Percentiles rank a stretch among this genome's conserved stretches.
phyloP scores from a whole-genome alignment of 352 stramenopile genomes.

The Globisporangium alternatum region DNA sequence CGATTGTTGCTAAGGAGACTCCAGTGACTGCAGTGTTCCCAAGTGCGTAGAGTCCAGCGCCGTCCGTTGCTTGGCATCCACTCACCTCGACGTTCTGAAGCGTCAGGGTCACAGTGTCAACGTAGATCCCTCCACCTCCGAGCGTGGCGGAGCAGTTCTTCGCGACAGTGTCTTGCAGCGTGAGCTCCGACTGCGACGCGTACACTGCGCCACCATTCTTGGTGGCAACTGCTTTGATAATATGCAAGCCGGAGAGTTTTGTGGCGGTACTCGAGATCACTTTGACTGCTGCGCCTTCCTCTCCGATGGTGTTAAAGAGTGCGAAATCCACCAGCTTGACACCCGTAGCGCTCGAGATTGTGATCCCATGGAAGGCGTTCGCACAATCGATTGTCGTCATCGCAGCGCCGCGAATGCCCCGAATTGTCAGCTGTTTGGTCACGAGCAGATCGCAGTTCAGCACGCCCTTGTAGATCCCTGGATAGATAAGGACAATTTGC shows the following conservation, averaged over 20 bases:
- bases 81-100: conserved; percentile 18
- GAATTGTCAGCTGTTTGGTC: conserved; percentile 28
- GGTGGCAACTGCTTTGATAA: conserved; percentile 13
- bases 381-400: conserved; percentile 44
- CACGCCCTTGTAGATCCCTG: conserved; percentile 29
- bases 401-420: conserved; percentile 31
- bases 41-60: conserved; percentile 31
- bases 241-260: conserved; percentile 19
- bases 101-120: conserved; percentile 22
- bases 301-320: conserved; percentile 19
- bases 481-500: conserved; percentile 53
- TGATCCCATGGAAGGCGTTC: conserved; percentile 21
- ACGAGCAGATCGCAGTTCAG: conserved; percentile 43
- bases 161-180: conserved; percentile 16
- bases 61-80: conserved; percentile 21
- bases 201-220: conserved; percentile 35
- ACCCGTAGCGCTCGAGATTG: conserved; percentile 15
- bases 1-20: conserved; percentile 18
- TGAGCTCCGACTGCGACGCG: conserved; percentile 25
- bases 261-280: conserved; percentile 18
- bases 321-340: conserved; percentile 27
- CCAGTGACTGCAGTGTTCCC: conserved; percentile 17
- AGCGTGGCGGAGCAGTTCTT: conserved; percentile 19
- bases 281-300: conserved; percentile 29
- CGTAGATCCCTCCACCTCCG: conserved; percentile 31